These are phyloP conservation scores for Pseudohalonectria lignicola DNA, from an alignment of 2,329 filamentous ascomycete species.

Conservation along the genomic window DNA sequence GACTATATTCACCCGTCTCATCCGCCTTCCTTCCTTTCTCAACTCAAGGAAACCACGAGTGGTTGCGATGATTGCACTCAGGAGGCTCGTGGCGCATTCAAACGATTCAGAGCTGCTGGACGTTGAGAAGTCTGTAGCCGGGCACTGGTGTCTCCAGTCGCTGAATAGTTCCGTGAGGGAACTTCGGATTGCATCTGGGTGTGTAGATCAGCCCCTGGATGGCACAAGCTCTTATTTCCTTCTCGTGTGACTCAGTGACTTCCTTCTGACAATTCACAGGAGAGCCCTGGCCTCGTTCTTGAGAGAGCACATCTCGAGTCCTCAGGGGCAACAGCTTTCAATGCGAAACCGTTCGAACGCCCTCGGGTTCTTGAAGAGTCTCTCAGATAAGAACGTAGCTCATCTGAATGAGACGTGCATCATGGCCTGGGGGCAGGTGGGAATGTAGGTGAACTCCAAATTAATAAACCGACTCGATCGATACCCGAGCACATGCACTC, in stretches of 20 bases:
- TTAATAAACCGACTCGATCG: too few relatives aligned
- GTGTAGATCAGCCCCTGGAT: constrained; percentile 11
- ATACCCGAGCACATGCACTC: too few relatives aligned
- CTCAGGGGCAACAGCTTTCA: too few relatives aligned
- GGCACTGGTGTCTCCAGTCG: constrained; percentile 72
- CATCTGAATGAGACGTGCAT: constrained; percentile 75
- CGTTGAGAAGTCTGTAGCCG: constrained; percentile 55
- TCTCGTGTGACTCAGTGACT: neutral
- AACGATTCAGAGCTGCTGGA: constrained; percentile 48
- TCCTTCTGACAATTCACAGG: neutral
- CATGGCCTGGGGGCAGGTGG: constrained; percentile 76
- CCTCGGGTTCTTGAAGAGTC: constrained; percentile 58
- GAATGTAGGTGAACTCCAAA: constrained; percentile 35
- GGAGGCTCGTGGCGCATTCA: constrained; percentile 59
- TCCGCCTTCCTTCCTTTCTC: constrained; percentile 31
- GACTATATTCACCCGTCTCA: constrained; percentile 32
- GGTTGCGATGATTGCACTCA: constrained; percentile 59
- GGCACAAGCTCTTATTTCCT: neutral
- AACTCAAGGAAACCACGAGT: constrained; percentile 53
- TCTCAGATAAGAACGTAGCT: constrained; percentile 58
- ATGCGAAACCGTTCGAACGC: constrained; percentile 58
- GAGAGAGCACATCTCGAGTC: constrained; percentile 41
- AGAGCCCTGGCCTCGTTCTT: constrained; percentile 32
- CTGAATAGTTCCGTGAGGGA: constrained; percentile 79
- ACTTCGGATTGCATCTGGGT: constrained; percentile 70